Evolutionary conservation across 2,329 filamentous ascomycete species (phyloP).

Genomic region (Exophiala aquamarina): DNA sequence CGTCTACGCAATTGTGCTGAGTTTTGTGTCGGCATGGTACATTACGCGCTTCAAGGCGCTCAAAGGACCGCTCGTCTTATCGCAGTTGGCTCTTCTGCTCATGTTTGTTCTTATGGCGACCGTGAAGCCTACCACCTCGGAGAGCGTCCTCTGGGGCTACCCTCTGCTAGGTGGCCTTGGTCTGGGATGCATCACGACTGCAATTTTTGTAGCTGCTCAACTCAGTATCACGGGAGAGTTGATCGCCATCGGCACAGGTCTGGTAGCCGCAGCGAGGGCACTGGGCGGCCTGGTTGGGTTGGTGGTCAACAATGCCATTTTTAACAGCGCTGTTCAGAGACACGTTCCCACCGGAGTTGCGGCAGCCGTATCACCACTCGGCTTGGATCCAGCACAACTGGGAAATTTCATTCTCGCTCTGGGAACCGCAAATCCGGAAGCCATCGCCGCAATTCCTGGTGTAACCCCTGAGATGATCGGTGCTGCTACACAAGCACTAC

Average conservation of each 20-base stretch:
- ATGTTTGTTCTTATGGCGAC: not conserved
- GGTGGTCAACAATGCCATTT: not conserved
- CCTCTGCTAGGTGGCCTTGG: not conserved
- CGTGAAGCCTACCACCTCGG: not conserved
- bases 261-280: not conserved
- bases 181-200: not conserved
- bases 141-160: not conserved
- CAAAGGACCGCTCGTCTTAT: not conserved
- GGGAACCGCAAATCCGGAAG: not conserved
- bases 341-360: conserved; percentile 5
- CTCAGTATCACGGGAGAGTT: not conserved
- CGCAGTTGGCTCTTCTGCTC: not conserved
- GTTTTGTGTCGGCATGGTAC: not conserved
- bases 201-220: not conserved
- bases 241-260: not conserved
- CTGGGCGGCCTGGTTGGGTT: not conserved
- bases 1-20: not conserved
- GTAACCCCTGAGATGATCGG: conserved; percentile 9
- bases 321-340: not conserved
- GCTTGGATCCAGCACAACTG: conserved; percentile 1
- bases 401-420: conserved; percentile 9
- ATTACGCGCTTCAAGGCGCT: not conserved
- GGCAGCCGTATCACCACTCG: conserved; percentile 9
- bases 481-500: conserved; percentile 4
- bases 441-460: conserved; percentile 2